phyloP scores from a whole-genome alignment of 805 yeast species.

The Barnettozyma botsteinii region DNA sequence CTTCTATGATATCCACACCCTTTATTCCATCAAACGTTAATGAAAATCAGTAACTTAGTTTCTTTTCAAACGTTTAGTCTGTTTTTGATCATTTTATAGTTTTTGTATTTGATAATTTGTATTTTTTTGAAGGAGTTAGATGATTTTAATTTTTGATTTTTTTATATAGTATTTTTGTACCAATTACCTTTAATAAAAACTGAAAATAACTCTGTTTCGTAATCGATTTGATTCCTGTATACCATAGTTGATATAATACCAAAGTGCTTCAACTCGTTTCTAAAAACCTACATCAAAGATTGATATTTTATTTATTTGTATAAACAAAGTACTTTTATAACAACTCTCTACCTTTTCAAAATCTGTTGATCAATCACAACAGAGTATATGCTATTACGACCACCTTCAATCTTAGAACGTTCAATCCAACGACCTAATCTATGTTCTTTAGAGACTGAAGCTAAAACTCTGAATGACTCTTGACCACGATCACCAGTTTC shows the following conservation, averaged over 20 bases:
- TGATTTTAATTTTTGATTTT: background rate
- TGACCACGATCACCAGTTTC: constrained; percentile 48
- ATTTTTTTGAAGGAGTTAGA: constrained; percentile 2
- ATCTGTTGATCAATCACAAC: constrained; percentile 39
- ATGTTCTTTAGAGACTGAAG: constrained; percentile 77
- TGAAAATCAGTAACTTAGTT: too few relatives aligned
- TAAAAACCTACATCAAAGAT: too few relatives aligned
- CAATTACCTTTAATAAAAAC: background rate
- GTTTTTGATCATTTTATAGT: background rate
- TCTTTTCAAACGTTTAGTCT: too few relatives aligned
- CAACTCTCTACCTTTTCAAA: constrained; percentile 14
- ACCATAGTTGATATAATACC: too few relatives aligned
- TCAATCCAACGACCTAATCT: constrained; percentile 83
- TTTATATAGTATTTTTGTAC: background rate
- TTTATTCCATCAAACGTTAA: background rate
- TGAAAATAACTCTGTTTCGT: too few relatives aligned
- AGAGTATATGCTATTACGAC: constrained; percentile 68
- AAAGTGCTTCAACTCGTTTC: too few relatives aligned
- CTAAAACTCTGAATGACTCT: constrained; percentile 51
- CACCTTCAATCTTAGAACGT: constrained; percentile 43
- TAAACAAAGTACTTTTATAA: too few relatives aligned
- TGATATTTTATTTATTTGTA: too few relatives aligned
- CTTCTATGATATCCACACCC: background rate
- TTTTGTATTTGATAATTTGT: too few relatives aligned
- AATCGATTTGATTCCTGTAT: too few relatives aligned